Conservation (phyloP, 345 rosid species). For the Camelina hispida region DNA sequence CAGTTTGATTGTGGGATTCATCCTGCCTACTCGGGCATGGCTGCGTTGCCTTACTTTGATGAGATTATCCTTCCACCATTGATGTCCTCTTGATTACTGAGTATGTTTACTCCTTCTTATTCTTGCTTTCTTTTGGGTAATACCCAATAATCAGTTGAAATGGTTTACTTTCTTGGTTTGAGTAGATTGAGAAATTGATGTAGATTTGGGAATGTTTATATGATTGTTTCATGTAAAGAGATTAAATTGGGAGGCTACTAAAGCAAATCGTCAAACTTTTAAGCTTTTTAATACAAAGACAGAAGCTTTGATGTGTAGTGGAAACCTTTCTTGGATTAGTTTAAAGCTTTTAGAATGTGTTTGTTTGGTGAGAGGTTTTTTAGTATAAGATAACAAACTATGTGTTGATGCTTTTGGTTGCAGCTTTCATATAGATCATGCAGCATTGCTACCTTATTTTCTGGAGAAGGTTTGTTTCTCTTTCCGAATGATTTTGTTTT, state of each 20-base stretch:
- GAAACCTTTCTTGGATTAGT: slow-evolving; percentile 10
- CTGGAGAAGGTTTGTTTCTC: too few species aligned
- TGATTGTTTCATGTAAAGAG: too few species aligned
- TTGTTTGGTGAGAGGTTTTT: background rate
- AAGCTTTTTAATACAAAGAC: background rate
- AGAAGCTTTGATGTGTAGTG: background rate
- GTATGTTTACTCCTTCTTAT: slow-evolving; percentile 48
- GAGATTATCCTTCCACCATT: slow-evolving; percentile 86
- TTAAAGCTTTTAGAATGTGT: background rate
- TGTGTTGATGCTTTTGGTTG: slow-evolving; percentile 37
- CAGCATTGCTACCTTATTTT: too few species aligned
- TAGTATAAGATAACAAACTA: slow-evolving; percentile 14
- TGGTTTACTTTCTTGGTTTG: background rate
- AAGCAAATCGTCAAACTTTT: background rate
- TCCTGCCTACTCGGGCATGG: slow-evolving; percentile 90
- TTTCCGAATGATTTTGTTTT: too few species aligned
- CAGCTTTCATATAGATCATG: slow-evolving; percentile 99
- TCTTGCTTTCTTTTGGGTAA: background rate
- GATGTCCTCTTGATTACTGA: slow-evolving; percentile 92
- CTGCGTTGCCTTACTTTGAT: slow-evolving; percentile 92
- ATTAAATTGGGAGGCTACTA: too few species aligned
- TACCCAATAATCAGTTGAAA: background rate
- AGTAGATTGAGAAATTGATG: too few species aligned
- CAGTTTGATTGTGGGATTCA: slow-evolving; percentile 97
- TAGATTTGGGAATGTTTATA: too few species aligned